phyloP scores from a whole-genome alignment of 441 rosid genomes.

The Aquilaria agallochum region DNA sequence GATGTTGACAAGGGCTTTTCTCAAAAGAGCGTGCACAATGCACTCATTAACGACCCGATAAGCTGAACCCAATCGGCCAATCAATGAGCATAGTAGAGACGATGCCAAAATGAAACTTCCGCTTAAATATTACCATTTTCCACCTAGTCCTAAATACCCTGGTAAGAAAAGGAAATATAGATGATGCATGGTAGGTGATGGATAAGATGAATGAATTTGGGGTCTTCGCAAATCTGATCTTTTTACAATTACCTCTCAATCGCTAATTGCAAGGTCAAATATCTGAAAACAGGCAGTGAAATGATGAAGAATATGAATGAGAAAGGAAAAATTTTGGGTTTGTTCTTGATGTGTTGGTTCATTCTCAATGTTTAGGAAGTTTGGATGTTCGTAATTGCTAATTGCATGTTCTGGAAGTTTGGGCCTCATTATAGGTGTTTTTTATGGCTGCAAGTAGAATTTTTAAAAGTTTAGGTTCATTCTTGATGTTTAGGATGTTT shows the following conservation, averaged over 20 bases:
- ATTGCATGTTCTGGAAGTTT: no score
- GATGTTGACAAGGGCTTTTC: conserved; percentile 49
- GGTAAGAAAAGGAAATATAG: conserved; percentile 33
- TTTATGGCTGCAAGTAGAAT: no score
- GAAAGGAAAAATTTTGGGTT: conserved; percentile 13
- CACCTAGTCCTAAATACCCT: conserved; percentile 53
- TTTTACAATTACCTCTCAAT: conserved; percentile 50
- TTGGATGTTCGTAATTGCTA: no score
- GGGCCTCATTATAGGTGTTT: no score
- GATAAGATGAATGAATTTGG: conserved; percentile 3
- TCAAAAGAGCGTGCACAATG: conserved; percentile 46
- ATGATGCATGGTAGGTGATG: conserved; percentile 46
- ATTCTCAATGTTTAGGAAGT: no score
- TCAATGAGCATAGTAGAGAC: conserved; percentile 33
- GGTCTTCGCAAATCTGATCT: conserved; percentile 37
- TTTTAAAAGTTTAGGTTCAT: no score
- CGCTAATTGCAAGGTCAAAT: conserved; percentile 36
- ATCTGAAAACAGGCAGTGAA: conserved; percentile 33
- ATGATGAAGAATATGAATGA: conserved; percentile 54
- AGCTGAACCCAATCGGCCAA: conserved; percentile 33
- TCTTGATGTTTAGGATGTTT: no score
- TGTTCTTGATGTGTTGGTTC: no score
- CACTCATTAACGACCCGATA: conserved; percentile 58
- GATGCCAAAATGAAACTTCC: conserved; percentile 30
- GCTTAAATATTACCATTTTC: conserved; percentile 28